Conservation (phyloP, 768 basidiomycete species). For the Serendipita sp. region DNA sequence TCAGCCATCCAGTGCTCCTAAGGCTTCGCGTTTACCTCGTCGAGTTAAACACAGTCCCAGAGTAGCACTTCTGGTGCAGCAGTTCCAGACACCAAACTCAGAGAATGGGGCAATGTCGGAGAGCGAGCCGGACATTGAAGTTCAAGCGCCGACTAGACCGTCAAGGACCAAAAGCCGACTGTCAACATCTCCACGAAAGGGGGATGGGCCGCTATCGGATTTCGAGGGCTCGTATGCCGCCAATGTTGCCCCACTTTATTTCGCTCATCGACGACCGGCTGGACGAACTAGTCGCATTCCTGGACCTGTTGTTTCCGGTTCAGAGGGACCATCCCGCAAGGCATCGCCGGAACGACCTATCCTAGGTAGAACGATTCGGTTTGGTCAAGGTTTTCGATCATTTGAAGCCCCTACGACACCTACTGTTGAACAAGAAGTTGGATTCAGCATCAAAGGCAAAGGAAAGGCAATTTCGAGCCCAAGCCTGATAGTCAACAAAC, state of each 20-base stretch:
- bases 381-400: neutral
- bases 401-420: constrained; percentile 4
- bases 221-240: constrained; percentile 86
- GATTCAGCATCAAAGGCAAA: neutral
- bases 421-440: too few relatives aligned
- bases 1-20: constrained; percentile 6
- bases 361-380: neutral
- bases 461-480: neutral
- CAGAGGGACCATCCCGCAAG: constrained; percentile 6
- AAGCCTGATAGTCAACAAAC: neutral
- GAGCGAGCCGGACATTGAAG: constrained; percentile 57
- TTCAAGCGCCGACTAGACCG: constrained; percentile 19
- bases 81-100: constrained; percentile 8
- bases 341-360: constrained; percentile 2
- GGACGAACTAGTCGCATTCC: constrained; percentile 31
- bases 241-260: constrained; percentile 71
- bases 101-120: constrained; percentile 40
- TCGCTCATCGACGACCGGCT: constrained; percentile 37
- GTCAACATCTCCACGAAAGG: constrained; percentile 22
- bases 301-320: constrained; percentile 28
- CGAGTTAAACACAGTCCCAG: constrained; percentile 19
- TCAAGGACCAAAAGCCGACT: constrained; percentile 32
- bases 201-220: constrained; percentile 56
- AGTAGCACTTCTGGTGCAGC: constrained; percentile 23
- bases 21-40: constrained; percentile 20